Base-by-base conservation (phyloP, 805 yeast genomes). In the Candida easanensis region DNA sequence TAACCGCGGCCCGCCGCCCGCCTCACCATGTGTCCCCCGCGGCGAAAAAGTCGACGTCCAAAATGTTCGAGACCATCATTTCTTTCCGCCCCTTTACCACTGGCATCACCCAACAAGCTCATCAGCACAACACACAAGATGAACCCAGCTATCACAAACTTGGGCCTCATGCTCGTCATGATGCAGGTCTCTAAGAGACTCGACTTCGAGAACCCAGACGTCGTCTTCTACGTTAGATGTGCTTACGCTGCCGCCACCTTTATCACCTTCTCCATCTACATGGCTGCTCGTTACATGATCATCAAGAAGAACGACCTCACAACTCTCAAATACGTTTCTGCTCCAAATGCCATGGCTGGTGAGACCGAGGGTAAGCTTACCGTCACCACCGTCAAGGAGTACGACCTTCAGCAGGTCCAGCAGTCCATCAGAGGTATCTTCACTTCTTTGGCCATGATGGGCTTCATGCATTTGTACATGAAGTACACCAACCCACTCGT, bases 401-500 rank as follows among this genome's bases (percentile, higher is more conserved):
- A 93, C 74, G 99, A 93, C 68, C 77, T 90, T 65, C 76, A 81
- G 62, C 97, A 91, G 72, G 77, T 91, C 49, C 81, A 86, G 66
- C 48, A 79, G 40, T 82, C 88, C 47, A 76, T 90, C 67, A 88
- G 86, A 69, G 80, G 95, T 52, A 78, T 88, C 54, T 82, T 84
- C 75, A 86, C 95, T 51, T 85, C 95, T 52, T 63, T 90, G 56
- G 97, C 95, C 58, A 88, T 93, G 96, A 90, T 93, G 90, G 95
- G 84, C 20, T 86, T 91, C 82, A 90, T 91, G 98, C 99, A 93
- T 69, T 62, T 93, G 50, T 91, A 91, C 80, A 80, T 93, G 95
- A 85, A 88, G 70, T 93, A 88, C 77, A 89, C 97, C 66, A 89
- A 93, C 71, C 99, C 99, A 47, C 78, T 93, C 64, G 81, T 93